Evolutionary conservation across 192 early-diverging fungal genomes (phyloP).

Genomic region (Backusella morwellensis): DNA sequence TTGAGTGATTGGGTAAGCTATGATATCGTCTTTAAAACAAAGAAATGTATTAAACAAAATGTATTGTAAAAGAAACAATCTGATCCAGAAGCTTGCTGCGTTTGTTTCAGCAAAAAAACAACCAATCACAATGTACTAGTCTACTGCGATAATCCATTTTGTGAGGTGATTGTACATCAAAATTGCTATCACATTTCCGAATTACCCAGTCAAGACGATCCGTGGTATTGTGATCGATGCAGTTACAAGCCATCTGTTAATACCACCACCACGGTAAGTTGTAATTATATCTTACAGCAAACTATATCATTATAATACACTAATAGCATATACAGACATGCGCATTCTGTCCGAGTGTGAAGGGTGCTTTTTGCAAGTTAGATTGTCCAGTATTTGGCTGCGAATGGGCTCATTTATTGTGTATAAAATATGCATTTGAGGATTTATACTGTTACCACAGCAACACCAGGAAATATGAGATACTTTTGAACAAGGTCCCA

Average conservation of each 20-base stretch:
- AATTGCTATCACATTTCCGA: conserved; percentile 17
- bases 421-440: neutral
- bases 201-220: conserved; percentile 8
- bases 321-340: conserved; percentile 12
- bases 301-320: neutral
- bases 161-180: conserved; percentile 28
- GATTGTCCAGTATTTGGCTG: conserved; percentile 3
- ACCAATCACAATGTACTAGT: conserved; percentile 44
- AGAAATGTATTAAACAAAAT: neutral
- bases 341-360: conserved; percentile 22
- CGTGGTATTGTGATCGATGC: conserved; percentile 29
- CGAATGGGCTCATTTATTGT: conserved; percentile 5
- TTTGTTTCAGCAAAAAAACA: conserved; percentile 46
- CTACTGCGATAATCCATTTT: conserved; percentile 43
- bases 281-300: no score
- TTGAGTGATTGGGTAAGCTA: neutral
- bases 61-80: conserved; percentile 39
- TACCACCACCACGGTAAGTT: neutral
- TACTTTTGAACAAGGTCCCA: neutral
- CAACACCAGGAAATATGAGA: neutral
- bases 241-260: neutral
- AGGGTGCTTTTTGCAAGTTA: conserved; percentile 24
- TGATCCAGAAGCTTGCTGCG: conserved; percentile 52
- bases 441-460: neutral
- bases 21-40: neutral